A percentile compares a stretch with the other conserved stretches of the same genome.
phyloP scores from a whole-genome alignment of 2,329 filamentous ascomycete genomes.

The Botryotinia globosa region DNA sequence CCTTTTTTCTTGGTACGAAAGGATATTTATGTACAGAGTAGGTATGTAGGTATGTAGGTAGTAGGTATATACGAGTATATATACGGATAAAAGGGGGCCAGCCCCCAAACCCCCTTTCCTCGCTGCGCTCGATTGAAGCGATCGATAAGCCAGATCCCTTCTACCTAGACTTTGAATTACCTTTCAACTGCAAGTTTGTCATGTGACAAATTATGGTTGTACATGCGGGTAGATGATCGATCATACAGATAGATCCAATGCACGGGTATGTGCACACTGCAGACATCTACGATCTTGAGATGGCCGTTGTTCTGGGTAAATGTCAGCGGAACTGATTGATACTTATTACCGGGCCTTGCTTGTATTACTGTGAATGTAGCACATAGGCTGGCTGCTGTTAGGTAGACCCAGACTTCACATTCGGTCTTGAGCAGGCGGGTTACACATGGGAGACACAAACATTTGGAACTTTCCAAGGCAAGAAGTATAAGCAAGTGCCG shows the following conservation, averaged over 20 bases:
- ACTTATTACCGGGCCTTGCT: background rate
- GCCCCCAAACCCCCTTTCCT: constrained; percentile 4
- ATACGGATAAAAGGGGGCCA: background rate
- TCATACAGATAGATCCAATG: constrained; percentile 7
- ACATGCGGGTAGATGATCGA: background rate
- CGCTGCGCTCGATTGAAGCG: constrained; percentile 10
- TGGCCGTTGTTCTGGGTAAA: constrained; percentile 10
- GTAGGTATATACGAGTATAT: too few relatives aligned
- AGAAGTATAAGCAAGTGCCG: background rate
- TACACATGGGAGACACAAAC: background rate
- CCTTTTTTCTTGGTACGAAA: background rate
- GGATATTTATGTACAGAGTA: background rate
- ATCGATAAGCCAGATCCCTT: too few relatives aligned
- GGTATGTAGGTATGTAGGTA: too few relatives aligned
- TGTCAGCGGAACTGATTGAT: background rate
- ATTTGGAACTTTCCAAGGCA: background rate
- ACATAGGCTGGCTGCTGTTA: background rate
- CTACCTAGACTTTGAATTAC: too few relatives aligned
- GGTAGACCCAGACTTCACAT: background rate
- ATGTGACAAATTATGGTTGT: background rate
- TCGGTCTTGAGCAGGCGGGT: background rate
- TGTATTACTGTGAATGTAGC: background rate
- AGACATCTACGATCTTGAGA: constrained; percentile 9
- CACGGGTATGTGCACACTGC: constrained; percentile 11
- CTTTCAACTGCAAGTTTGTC: background rate